Evolutionary conservation across 345 rosid genomes (phyloP), one percentile per base, ranked within the genome.

Genomic region (Brassica rapa): DNA sequence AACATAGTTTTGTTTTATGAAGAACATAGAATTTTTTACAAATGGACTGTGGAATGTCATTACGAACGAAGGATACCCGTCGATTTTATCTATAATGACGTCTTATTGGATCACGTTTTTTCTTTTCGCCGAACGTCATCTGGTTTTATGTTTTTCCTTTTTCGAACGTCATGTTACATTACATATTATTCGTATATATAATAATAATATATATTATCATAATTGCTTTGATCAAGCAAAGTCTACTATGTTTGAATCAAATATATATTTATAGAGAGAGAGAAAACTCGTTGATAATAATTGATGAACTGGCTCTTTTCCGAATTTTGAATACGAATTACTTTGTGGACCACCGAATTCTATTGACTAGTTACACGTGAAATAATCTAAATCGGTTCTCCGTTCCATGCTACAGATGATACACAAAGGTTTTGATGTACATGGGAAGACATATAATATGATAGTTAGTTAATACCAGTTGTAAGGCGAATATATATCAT

Each of bases 31-130:
- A 2, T 11, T 11, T 46, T 41, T 46, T 12, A 46, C 53, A 1
- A 46, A 11, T 49, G 35, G 72, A 19, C 59, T 30, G 68, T 46
- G 55, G 70, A 29, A 67, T 10, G 59, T 76, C 35, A 43, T 76
- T 61, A 25, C 61, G 61, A 5, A 15, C 21, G 19, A 46, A 66
- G 2, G 21, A 55, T 11, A 46, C 15, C 15, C 53, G 53, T 46
- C 53, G 53, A 46, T 46, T 14, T 46, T 46, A 11, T 46, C 53
- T 46, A 15, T 12, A 46, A 3, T 46, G 53, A 46, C 53, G 15
- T 46, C 53, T 11, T 46, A 12, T 1, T 46, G 53, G n/a, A 11
- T 46, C 15, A 46, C 5, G 53, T 46, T 46, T 12, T 46, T 46
- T 46, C 53, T 46, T 46, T 12, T 46, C 59, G 57, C 16, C 23